Conservation (phyloP, 2,329 filamentous ascomycete species). For the Talaromyces sp. region DNA sequence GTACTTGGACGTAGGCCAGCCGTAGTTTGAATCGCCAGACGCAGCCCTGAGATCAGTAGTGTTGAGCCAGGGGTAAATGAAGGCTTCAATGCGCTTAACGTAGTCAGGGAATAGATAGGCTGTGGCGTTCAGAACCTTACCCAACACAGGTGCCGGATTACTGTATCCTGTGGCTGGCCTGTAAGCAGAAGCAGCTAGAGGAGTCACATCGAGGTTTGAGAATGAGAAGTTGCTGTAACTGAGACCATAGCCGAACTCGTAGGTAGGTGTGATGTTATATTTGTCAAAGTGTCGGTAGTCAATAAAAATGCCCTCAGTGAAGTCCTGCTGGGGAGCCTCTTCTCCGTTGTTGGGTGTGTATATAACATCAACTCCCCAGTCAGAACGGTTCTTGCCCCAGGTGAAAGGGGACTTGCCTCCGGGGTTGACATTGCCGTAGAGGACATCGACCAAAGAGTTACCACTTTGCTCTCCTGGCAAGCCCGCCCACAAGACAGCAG, state of each 20-base stretch:
- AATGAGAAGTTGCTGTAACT: slow-evolving; percentile 60
- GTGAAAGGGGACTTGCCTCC: slow-evolving; percentile 60
- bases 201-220: slow-evolving; percentile 51
- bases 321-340: slow-evolving; percentile 54
- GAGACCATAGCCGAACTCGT: slow-evolving; percentile 59
- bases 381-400: slow-evolving; percentile 48
- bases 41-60: slow-evolving; percentile 51
- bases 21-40: slow-evolving; percentile 52
- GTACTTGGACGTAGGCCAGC: slow-evolving; percentile 44
- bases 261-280: slow-evolving; percentile 52
- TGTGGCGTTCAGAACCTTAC: slow-evolving; percentile 43
- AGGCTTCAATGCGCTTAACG: slow-evolving; percentile 47
- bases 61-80: slow-evolving; percentile 63
- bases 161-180: slow-evolving; percentile 50
- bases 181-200: slow-evolving; percentile 46
- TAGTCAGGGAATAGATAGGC: slow-evolving; percentile 54
- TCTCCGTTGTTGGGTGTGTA: slow-evolving; percentile 55
- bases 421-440: slow-evolving; percentile 64
- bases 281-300: slow-evolving; percentile 52
- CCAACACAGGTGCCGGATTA: slow-evolving; percentile 49
- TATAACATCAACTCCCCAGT: slow-evolving; percentile 54
- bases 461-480: slow-evolving; percentile 71
- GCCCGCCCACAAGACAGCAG: slow-evolving; percentile 69
- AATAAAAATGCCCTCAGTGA: slow-evolving; percentile 59
- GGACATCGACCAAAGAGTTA: slow-evolving; percentile 66